Conservation (phyloP, 345 rosid genomes). For the Raphanus raphanistrum region DNA sequence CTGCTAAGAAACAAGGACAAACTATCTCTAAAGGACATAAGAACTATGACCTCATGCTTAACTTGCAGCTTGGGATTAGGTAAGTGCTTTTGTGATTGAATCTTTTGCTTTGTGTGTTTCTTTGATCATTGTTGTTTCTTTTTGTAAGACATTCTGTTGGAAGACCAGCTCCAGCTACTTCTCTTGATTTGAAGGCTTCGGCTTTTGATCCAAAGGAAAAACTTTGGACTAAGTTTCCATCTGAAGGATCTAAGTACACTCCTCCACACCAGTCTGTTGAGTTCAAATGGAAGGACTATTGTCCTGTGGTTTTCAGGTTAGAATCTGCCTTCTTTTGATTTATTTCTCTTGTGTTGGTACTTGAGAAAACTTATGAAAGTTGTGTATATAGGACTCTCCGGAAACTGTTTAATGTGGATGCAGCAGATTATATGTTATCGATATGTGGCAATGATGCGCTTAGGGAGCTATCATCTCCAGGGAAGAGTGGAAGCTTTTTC, state of each 20-base stretch:
- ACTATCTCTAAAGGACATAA: slow-evolving; percentile 91
- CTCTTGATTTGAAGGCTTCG: slow-evolving; percentile 83
- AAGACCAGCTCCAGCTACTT: slow-evolving; percentile 82
- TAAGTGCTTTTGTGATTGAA: slow-evolving; percentile 25
- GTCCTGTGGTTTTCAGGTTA: slow-evolving; percentile 97
- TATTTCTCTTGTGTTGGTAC: background rate
- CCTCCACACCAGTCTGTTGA: slow-evolving; percentile 94
- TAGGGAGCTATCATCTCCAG: slow-evolving; percentile 96
- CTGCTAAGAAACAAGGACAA: slow-evolving; percentile 73
- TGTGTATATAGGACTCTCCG: slow-evolving; percentile 69
- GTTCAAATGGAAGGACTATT: slow-evolving; percentile 96
- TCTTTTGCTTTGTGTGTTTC: background rate
- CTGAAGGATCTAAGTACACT: slow-evolving; percentile 91
- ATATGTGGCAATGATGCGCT: slow-evolving; percentile 94
- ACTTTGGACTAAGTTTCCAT: slow-evolving; percentile 94
- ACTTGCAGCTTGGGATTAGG: slow-evolving; percentile 97
- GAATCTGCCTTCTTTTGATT: background rate
- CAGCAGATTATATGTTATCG: slow-evolving; percentile 96
- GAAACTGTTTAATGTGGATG: slow-evolving; percentile 83
- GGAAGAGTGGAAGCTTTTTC: slow-evolving; percentile 97
- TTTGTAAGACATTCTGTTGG: slow-evolving; percentile 81
- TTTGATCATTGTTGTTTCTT: slow-evolving; percentile 8
- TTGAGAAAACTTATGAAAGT: background rate
- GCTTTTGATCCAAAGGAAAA: slow-evolving; percentile 94
- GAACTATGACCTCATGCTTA: slow-evolving; percentile 97